Evolutionary conservation across 257 asterid genomes (phyloP), one percentile per base, ranked within the genome.

Genomic region (Fraxinus pennsylvanica): DNA sequence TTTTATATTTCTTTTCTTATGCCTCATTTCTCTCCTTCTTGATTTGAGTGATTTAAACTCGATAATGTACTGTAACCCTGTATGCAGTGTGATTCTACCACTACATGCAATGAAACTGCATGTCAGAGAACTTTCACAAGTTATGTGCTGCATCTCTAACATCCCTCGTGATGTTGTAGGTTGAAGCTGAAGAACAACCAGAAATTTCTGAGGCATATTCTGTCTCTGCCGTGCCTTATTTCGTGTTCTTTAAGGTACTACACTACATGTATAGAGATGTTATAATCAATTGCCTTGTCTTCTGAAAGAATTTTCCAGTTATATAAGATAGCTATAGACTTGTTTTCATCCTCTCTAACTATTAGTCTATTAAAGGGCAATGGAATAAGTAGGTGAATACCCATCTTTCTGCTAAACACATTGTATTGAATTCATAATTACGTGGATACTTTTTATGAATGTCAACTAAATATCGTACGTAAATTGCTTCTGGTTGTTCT

Each of bases 171-270:
- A 68, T 78, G 29, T 78, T 79, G 32, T 73, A 96, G 99, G 99
- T 92, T 50, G 98, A 93, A 89, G 99, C 99, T 83, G 99, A 96
- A 85, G 99, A 92, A 79, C 98, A 96, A 74, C 96, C 97, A 36
- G 97, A 92, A 75, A 92, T 93, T 73, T 93, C 97, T 67, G 99
- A 92, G 87, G 89, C 89, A 9, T 85, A 90, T 87, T 85, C 93
- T 1, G 97, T 96, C 73, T 87, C 97, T 78, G 97, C 97, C n/a
- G 97, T 93, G 39, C 98, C 99, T 30, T 96, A 39, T 81, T 93
- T 93, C 73, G 96, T 93, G 50, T 92, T 96, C 91, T 86, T 91
- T 74, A 93, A 93, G 99, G 98, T 95, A 86, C 63, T 17, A 33
- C 29, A 59, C 27, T 25, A 3, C 45, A 39, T 43, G 14, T 6